A percentile compares a stretch with the other conserved stretches of the same genome.
Conservation (phyloP, 345 rosid genomes). For the Sisymbrium altissimum region DNA sequence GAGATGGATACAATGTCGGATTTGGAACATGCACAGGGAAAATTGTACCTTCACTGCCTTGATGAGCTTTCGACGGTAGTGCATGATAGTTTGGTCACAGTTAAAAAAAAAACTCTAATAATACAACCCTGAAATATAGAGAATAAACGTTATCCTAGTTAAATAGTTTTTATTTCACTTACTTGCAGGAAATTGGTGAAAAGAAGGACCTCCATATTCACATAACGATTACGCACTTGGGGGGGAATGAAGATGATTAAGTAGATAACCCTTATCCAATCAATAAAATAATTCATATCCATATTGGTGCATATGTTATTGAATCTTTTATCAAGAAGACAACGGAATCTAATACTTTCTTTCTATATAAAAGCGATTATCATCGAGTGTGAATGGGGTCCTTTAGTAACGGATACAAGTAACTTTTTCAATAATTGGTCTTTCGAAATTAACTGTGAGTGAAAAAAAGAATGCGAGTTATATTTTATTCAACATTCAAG, state of each 20-base stretch:
- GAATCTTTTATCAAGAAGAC: slow-evolving; percentile 15
- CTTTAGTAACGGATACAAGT: slow-evolving; percentile 16
- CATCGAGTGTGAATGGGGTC: slow-evolving; percentile 6
- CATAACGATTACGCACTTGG: background rate
- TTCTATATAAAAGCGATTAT: background rate
- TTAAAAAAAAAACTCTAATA: background rate
- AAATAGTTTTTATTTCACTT: background rate
- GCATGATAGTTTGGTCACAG: background rate
- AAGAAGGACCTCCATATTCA: background rate
- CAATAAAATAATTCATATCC: slow-evolving; percentile 4
- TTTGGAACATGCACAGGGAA: slow-evolving; percentile 90
- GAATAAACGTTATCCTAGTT: background rate
- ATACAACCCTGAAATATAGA: background rate
- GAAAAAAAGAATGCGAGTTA: background rate
- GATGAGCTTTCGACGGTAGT: slow-evolving; percentile 16
- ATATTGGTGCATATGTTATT: slow-evolving; percentile 10
- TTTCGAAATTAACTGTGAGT: background rate
- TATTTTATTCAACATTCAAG: background rate
- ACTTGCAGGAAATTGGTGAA: slow-evolving; percentile 8
- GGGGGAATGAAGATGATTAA: slow-evolving; percentile 2
- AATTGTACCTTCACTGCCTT: slow-evolving; percentile 53
- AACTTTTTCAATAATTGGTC: background rate
- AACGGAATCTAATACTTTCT: slow-evolving; percentile 3
- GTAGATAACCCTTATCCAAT: slow-evolving; percentile 1
- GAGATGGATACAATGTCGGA: slow-evolving; percentile 82